These are phyloP conservation scores for Neocucurbitaria cava DNA, from an alignment of 2,329 filamentous ascomycete genomes.

Conservation along the genomic window DNA sequence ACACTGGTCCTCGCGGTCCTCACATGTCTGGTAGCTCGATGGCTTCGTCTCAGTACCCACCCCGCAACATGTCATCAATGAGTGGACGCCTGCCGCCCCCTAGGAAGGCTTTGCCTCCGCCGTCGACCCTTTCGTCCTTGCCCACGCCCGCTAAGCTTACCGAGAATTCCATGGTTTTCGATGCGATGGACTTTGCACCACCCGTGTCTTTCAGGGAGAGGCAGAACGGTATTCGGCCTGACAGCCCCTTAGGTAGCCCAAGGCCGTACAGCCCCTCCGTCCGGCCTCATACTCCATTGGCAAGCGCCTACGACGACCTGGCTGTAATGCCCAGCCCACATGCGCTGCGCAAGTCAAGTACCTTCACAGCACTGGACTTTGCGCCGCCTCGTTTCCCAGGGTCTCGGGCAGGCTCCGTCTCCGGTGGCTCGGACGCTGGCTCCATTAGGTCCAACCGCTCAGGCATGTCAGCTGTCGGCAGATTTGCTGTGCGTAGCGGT, in stretches of 20 bases:
- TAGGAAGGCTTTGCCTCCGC: conserved; percentile 73
- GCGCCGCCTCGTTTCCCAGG: conserved; percentile 75
- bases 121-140: conserved; percentile 73
- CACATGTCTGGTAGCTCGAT: conserved; percentile 59
- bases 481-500: conserved; percentile 75
- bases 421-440: conserved; percentile 53
- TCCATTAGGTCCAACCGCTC: conserved; percentile 73
- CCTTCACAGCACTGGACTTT: conserved; percentile 82
- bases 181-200: conserved; percentile 85
- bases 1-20: conserved; percentile 40
- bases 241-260: conserved; percentile 64
- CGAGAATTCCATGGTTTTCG: conserved; percentile 76
- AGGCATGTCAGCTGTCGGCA: conserved; percentile 75
- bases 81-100: conserved; percentile 49
- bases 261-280: conserved; percentile 77
- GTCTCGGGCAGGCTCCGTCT: no score
- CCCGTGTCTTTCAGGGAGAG: conserved; percentile 68
- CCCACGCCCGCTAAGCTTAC: conserved; percentile 85
- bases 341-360: conserved; percentile 75
- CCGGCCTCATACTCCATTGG: conserved; percentile 77
- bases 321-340: conserved; percentile 85
- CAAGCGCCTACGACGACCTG: conserved; percentile 86
- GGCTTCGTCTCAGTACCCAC: conserved; percentile 53
- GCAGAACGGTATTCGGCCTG: conserved; percentile 68
- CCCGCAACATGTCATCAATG: conserved; percentile 52